Base-by-base conservation (phyloP, 345 rosid genomes). In the Rhodamnia rubescens region DNA sequence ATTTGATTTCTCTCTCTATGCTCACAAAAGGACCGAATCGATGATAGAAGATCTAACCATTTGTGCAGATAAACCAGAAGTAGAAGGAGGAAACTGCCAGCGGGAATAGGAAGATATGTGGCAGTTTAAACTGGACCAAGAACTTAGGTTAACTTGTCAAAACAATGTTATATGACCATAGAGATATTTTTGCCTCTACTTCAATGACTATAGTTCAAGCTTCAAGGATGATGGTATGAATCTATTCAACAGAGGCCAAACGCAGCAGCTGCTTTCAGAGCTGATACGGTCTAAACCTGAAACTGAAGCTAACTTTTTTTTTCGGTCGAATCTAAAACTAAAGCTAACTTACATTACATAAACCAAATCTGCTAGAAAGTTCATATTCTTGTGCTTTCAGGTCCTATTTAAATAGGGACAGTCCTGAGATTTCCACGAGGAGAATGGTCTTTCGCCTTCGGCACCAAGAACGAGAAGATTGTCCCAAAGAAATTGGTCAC, bases 401-500 rank as follows among this genome's bases (percentile, higher is more conserved):
- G 40, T n/a, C 74, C 74, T 15, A 0, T 61, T 14, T 27, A 27
- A 27, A 0, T 1, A 0, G 40, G 74, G 21, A 27, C 0, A 27
- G 9, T 61, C 40, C 21, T 27, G 40, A 36, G 40, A 36, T 36
- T 36, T 36, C 40, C 40, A 2, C 40, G 40, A 36, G 40, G 40
- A 2, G 40, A 36, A 36, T 36, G 40, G 40, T 3, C 40, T 3
- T 36, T 36, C 40, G 40, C 2, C 40, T 36, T 36, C 40, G 40
- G 40, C 40, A 36, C 40, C 40, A 36, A 36, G 40, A 36, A 36
- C 40, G 40, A 2, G 40, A 36, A 36, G 3, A 36, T 3, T 36
- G 3, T 36, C 40, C 40, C 40, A 36, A 36, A 36, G 40, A 36
- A 36, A 36, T 36, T 3, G 40, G 40, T 36, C 40, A 36, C 40